Base-by-base conservation (phyloP, 805 yeast species). In the Wickerhamiella galacta region DNA sequence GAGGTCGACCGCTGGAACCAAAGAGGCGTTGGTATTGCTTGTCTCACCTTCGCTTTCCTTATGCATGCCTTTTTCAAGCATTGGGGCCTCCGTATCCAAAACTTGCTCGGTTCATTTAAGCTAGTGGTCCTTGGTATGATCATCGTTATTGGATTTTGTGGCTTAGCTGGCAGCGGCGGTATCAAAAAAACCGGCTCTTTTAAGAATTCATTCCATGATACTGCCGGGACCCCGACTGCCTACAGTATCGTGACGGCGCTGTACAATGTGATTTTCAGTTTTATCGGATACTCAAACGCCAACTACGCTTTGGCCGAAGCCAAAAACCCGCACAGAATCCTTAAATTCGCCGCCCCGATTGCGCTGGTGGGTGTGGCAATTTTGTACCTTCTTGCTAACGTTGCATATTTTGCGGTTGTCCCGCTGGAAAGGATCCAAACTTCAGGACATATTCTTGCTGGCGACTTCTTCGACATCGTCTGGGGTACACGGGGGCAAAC, bases 251-350 rank as follows among this genome's bases (percentile, higher is more conserved):
- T 53, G 31, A 52, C 72, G 44, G 83, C 90, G 5, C 61, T 79
- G 35, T 78, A 77, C 58, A 77, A 76, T 47, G 80, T 79, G 36
- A 78, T 79, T 48, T 79, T 87, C 87, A 75, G 87, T 2, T 79
- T 71, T 45, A 70, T 77, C 45, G 92, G 92, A 32, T 79, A 78
- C 51, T 74, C 85, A 25, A 79, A 79, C 49, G 85, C 75, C 33
- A 78, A 79, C 56, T 78, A 79, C 46, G 87, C 90, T 4, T 62
- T 78, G 30, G 80, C 83, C 46, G 93, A 79, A 56, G 70, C 72
- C 31, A 73, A 68, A 50, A 66, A 80, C 52, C 90, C 92, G 2
- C 68, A 68, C 30, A 68, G 68, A 45, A 72, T 79, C 31, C 66
- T 77, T 51, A 71, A 60, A 47, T 53, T 66, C 35, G 83, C 87